Evolutionary conservation across 805 yeast species (phyloP).

Genomic region (Yarrowia sp.): DNA sequence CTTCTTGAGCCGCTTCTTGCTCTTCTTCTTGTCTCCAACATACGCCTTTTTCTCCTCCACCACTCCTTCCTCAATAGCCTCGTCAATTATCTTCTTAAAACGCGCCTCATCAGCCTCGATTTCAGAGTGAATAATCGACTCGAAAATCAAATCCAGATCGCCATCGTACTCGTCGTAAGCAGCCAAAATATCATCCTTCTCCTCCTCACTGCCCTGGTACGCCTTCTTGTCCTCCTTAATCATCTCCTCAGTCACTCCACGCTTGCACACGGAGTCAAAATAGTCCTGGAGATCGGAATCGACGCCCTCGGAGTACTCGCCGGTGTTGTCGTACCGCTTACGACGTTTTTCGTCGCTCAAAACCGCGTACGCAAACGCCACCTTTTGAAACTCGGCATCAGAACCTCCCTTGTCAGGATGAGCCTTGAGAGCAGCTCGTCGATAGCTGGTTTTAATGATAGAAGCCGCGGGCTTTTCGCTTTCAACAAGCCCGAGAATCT

Average conservation of each 20-base stretch:
- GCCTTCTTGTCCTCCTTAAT: conserved; percentile 64
- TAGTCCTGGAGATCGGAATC: conserved; percentile 39
- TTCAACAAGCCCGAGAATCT: conserved; percentile 44
- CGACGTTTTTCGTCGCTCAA: conserved; percentile 57
- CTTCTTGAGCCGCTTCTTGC: conserved; percentile 44
- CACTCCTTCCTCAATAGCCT: conserved; percentile 42
- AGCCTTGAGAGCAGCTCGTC: conserved; percentile 56
- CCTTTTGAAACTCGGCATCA: conserved; percentile 52
- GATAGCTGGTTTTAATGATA: conserved; percentile 64
- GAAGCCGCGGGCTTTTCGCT: conserved; percentile 43
- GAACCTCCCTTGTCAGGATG: conserved; percentile 69
- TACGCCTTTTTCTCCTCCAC: conserved; percentile 46
- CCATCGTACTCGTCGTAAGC: conserved; percentile 60
- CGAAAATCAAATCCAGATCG: conserved; percentile 66
- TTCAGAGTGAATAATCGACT: conserved; percentile 73
- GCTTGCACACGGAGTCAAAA: conserved; percentile 38
- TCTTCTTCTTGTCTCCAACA: conserved; percentile 45
- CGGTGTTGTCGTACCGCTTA: conserved; percentile 61
- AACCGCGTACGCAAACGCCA: conserved; percentile 72
- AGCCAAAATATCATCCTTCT: conserved; percentile 55
- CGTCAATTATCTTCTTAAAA: conserved; percentile 50
- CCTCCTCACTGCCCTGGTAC: conserved; percentile 52
- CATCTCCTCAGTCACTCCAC: conserved; percentile 40
- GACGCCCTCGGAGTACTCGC: conserved; percentile 48
- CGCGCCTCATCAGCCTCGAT: conserved; percentile 61